phyloP scores from a whole-genome alignment of 1,284 basidiomycete genomes.

The Puccinia horiana region DNA sequence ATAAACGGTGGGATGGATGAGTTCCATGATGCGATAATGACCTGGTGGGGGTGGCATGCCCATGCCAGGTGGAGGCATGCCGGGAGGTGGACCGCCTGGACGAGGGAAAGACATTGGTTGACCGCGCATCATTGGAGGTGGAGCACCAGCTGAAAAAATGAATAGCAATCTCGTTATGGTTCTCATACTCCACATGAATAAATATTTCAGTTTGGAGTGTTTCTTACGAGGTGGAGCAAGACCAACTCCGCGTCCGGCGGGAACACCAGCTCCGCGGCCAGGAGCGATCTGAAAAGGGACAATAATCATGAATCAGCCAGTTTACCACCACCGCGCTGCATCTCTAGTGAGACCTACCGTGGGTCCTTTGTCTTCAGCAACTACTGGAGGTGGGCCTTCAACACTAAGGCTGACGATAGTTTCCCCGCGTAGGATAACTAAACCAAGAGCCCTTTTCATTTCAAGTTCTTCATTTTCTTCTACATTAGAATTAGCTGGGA shows the following conservation, averaged over 20 bases:
- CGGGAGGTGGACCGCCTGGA: conserved; percentile 65
- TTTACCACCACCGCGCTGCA: not conserved
- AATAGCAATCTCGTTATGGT: conserved; percentile 51
- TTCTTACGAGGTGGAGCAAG: conserved; percentile 82
- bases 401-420: conserved; percentile 92
- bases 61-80: conserved; percentile 59
- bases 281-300: conserved; percentile 67
- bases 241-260: conserved; percentile 95
- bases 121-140: conserved; percentile 65
- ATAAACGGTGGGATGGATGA: conserved; percentile 63
- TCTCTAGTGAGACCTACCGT: conserved; percentile 60
- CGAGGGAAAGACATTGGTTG: conserved; percentile 77
- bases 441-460: conserved; percentile 90
- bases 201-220: conserved; percentile 51
- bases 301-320: conserved; percentile 30
- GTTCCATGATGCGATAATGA: not conserved
- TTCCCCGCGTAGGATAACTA: conserved; percentile 94
- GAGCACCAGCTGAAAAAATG: conserved; percentile 55
- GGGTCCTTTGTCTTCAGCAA: conserved; percentile 84
- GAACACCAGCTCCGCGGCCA: conserved; percentile 90
- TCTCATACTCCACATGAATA: conserved; percentile 50
- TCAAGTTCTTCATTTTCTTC: conserved; percentile 68
- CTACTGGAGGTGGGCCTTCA: conserved; percentile 89
- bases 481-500: conserved; percentile 44
- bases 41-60: conserved; percentile 30